Conservation (phyloP, 2,329 filamentous ascomycete species). For the Elsinoe fawcettii region DNA sequence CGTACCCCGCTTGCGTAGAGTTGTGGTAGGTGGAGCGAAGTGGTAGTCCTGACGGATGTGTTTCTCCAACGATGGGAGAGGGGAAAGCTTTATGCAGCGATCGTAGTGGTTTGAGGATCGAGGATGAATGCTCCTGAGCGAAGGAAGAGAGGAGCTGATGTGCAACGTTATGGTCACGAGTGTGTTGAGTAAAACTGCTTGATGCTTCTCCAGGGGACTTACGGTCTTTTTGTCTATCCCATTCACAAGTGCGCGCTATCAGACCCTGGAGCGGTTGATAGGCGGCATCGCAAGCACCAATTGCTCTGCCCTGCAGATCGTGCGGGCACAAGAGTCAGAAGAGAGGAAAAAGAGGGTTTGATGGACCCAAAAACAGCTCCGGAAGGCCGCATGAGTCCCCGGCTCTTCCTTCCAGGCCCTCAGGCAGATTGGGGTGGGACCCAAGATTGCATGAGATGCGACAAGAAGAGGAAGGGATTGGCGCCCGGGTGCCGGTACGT, state of each 20-base stretch:
- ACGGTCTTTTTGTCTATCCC: background rate
- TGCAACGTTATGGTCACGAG: slow-evolving; percentile 1
- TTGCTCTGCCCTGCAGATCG: slow-evolving; percentile 8
- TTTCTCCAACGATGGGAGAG: background rate
- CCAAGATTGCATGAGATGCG: slow-evolving; percentile 7
- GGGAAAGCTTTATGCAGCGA: background rate
- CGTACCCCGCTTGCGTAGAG: too few species aligned
- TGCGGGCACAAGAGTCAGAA: background rate
- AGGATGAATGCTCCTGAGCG: background rate
- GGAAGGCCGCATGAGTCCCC: background rate
- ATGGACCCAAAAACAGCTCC: slow-evolving; percentile 2
- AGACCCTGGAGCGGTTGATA: slow-evolving; percentile 8
- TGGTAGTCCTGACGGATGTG: background rate
- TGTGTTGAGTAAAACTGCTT: background rate
- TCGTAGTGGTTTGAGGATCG: background rate
- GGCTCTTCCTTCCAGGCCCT: slow-evolving; percentile 7
- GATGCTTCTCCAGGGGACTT: background rate
- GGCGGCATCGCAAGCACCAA: background rate
- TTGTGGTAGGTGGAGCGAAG: too few species aligned
- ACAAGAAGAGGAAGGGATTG: background rate
- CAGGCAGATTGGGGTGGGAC: background rate
- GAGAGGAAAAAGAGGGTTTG: background rate
- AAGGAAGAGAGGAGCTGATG: background rate
- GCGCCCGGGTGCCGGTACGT: slow-evolving; percentile 1
- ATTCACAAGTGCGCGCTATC: background rate